Percentiles rank a stretch among this genome's conserved stretches.
Evolutionary conservation across 208 protist genomes (phyloP).

Genomic region (Leishmania mexicana): DNA sequence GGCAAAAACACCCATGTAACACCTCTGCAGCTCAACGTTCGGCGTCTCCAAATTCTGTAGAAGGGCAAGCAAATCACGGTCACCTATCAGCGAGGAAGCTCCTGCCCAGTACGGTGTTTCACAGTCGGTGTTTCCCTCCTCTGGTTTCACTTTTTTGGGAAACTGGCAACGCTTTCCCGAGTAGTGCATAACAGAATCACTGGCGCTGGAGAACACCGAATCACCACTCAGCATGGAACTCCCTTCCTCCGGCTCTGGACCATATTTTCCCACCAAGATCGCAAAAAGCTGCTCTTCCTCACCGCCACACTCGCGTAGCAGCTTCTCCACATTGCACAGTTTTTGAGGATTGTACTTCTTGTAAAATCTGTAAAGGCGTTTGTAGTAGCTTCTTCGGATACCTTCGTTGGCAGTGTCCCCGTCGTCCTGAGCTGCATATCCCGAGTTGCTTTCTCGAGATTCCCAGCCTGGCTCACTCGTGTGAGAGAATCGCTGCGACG

Average conservation of each 20-base stretch:
- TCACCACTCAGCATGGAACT: conserved; percentile 13
- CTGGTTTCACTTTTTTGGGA: conserved; percentile 57
- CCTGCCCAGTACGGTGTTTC: conserved; percentile 83
- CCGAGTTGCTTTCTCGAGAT: conserved; percentile 58
- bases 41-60: conserved; percentile 56
- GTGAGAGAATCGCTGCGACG: conserved; percentile 14
- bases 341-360: conserved; percentile 79
- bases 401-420: conserved; percentile 26
- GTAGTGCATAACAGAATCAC: conserved; percentile 58
- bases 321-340: conserved; percentile 52
- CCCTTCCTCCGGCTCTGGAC: conserved; percentile 48
- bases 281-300: conserved; percentile 78
- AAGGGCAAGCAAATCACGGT: conserved; percentile 60
- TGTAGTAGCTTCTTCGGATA: conserved; percentile 39
- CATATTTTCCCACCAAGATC: conserved; percentile 75
- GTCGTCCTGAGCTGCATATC: conserved; percentile 40
- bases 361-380: conserved; percentile 70
- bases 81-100: conserved; percentile 45
- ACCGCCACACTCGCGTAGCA: conserved; percentile 49
- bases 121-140: conserved; percentile 75
- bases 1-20: conserved; percentile 68
- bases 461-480: conserved; percentile 45
- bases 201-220: conserved; percentile 49
- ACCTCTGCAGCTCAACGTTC: conserved; percentile 73
- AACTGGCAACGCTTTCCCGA: conserved; percentile 57